Percentiles rank a stretch among this genome's conserved stretches.
These are phyloP conservation scores for Prunus mira DNA, from an alignment of 306 rosid species.

Conservation along the genomic window DNA sequence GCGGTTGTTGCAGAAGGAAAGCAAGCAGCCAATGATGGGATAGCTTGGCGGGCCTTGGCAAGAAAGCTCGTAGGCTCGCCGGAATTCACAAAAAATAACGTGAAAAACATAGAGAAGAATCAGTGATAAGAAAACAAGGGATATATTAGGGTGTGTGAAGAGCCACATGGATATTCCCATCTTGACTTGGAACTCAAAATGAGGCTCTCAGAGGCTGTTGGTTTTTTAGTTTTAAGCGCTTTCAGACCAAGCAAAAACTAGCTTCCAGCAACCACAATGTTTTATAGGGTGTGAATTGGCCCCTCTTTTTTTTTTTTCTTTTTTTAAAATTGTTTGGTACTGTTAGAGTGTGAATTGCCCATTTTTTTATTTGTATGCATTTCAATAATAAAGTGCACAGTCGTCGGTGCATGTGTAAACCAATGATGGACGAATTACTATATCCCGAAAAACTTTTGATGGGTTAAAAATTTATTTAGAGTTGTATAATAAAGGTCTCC, in stretches of 20 bases:
- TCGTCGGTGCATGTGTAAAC: slow-evolving; percentile 3
- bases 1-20: slow-evolving; percentile 64
- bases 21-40: slow-evolving; percentile 66
- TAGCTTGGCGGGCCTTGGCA: slow-evolving; percentile 51
- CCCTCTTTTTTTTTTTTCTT: background rate
- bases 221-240: background rate
- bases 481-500: no score
- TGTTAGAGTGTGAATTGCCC: background rate
- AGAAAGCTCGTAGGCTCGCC: slow-evolving; percentile 18
- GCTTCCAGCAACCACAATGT: background rate
- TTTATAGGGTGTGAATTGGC: background rate
- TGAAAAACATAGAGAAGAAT: slow-evolving; percentile 25
- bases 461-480: no score
- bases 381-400: background rate
- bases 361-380: slow-evolving; percentile 1
- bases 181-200: slow-evolving; percentile 2
- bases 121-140: slow-evolving; percentile 32
- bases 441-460: background rate
- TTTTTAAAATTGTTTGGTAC: background rate
- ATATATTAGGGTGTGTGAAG: slow-evolving; percentile 22
- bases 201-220: slow-evolving; percentile 3
- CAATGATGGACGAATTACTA: slow-evolving; percentile 3
- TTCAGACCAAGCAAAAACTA: background rate
- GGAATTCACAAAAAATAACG: slow-evolving; percentile 21
- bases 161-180: slow-evolving; percentile 37